Evolutionary conservation across 2,329 filamentous ascomycete genomes (phyloP).

Genomic region (Aureobasidium sp.): DNA sequence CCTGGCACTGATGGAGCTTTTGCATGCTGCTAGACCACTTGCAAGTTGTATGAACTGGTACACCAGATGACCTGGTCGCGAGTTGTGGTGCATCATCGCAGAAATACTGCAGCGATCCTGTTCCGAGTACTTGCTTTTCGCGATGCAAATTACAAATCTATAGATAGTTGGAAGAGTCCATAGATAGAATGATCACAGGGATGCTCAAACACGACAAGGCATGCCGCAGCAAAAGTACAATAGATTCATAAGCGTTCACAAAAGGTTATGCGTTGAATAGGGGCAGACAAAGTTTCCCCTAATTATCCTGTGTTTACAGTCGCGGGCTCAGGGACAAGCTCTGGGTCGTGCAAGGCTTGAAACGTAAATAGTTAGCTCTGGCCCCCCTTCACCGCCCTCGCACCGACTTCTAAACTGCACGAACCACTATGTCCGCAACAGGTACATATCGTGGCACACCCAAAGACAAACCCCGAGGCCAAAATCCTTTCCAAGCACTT

Average conservation of each 20-base stretch:
- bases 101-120: neutral
- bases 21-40: neutral
- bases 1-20: neutral
- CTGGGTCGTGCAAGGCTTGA: neutral
- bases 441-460: conserved; percentile 65
- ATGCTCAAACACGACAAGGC: neutral
- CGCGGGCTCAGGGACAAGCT: neutral
- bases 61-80: neutral
- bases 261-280: neutral
- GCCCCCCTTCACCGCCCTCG: conserved; percentile 10
- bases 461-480: conserved; percentile 54
- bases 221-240: neutral
- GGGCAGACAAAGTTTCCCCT: conserved; percentile 4
- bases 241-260: neutral
- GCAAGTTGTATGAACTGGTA: neutral
- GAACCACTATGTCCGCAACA: conserved; percentile 47
- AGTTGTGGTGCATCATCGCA: neutral
- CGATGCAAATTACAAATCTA: neutral
- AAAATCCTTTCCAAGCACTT: conserved; percentile 45
- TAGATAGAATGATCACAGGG: neutral
- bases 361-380: conserved; percentile 9
- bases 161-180: neutral
- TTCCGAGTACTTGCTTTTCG: neutral
- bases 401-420: conserved; percentile 17
- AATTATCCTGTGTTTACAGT: conserved; percentile 1